Evolutionary conservation across 352 stramenopile genomes (phyloP).

Genomic region (Phytophthora pluvialis): DNA sequence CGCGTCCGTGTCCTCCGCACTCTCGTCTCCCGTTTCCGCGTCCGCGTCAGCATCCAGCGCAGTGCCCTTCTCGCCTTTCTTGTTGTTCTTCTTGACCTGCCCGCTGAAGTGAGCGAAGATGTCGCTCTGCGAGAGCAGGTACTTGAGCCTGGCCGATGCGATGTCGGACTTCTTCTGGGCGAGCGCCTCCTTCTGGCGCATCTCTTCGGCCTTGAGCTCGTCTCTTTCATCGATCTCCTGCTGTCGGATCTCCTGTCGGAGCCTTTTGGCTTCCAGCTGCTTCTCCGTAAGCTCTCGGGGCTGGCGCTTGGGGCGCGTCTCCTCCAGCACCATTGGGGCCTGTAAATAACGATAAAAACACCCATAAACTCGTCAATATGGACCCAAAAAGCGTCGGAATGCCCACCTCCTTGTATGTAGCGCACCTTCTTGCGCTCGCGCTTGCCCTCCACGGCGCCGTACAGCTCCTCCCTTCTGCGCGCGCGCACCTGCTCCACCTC

Average conservation of each 20-base stretch:
- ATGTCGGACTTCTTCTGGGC: slow-evolving; percentile 82
- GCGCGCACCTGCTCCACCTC: slow-evolving; percentile 77
- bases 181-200: slow-evolving; percentile 81
- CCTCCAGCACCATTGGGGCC: slow-evolving; percentile 44
- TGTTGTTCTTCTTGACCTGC: slow-evolving; percentile 74
- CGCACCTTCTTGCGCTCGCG: slow-evolving; percentile 78
- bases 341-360: slow-evolving; percentile 21
- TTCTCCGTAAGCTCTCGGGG: slow-evolving; percentile 69
- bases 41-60: slow-evolving; percentile 55
- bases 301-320: slow-evolving; percentile 45
- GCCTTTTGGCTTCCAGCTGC: slow-evolving; percentile 70
- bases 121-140: slow-evolving; percentile 96
- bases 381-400: neutral
- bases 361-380: neutral
- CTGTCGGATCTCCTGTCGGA: slow-evolving; percentile 77
- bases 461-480: slow-evolving; percentile 76
- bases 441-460: slow-evolving; percentile 76
- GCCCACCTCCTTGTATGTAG: neutral
- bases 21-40: slow-evolving; percentile 82
- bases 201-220: slow-evolving; percentile 77
- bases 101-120: slow-evolving; percentile 98
- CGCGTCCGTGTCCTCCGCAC: slow-evolving; percentile 4
- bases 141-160: slow-evolving; percentile 90
- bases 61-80: slow-evolving; percentile 38
- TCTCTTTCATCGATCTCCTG: slow-evolving; percentile 74